A percentile compares a stretch with the other conserved stretches of the same genome.
phyloP scores from a whole-genome alignment of 805 yeast species.

The Yamadazyma paraphyllophila region DNA sequence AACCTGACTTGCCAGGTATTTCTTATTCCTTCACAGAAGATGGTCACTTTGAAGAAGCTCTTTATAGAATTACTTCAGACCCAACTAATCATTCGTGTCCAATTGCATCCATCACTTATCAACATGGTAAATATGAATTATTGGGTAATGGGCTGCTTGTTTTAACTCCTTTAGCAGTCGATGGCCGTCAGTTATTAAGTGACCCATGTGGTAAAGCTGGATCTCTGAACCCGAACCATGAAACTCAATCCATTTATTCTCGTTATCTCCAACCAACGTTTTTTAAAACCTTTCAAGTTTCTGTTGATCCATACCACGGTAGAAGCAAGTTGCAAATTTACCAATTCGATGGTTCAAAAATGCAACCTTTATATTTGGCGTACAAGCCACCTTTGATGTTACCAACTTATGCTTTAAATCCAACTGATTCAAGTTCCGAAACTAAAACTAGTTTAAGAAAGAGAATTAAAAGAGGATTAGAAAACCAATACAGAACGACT shows the following conservation, averaged over 20 bases:
- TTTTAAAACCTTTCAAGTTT: constrained; percentile 56
- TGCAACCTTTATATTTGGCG: constrained; percentile 88
- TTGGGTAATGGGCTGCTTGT: constrained; percentile 63
- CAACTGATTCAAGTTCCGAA: constrained; percentile 53
- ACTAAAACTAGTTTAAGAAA: constrained; percentile 34
- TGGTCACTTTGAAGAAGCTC: constrained; percentile 88
- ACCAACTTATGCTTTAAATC: constrained; percentile 89
- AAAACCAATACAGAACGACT: constrained; percentile 74
- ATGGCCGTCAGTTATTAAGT: constrained; percentile 87
- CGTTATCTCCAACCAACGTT: constrained; percentile 69
- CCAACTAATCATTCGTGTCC: constrained; percentile 79
- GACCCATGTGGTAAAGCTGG: constrained; percentile 72
- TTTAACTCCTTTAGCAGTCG: constrained; percentile 75
- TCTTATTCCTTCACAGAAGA: constrained; percentile 91
- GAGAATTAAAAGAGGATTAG: constrained; percentile 68
- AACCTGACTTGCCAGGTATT: constrained; percentile 94
- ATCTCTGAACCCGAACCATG: constrained; percentile 10
- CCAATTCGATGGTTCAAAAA: constrained; percentile 72
- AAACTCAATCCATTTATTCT: constrained; percentile 51
- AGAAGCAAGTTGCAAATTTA: constrained; percentile 70
- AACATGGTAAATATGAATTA: constrained; percentile 80
- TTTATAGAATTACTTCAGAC: constrained; percentile 73
- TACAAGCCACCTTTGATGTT: constrained; percentile 95
- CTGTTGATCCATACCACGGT: constrained; percentile 80
- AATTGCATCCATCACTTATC: constrained; percentile 74